These are phyloP conservation scores for Mycena citricolor DNA, from an alignment of 1,284 basidiomycete genomes.

Conservation along the genomic window DNA sequence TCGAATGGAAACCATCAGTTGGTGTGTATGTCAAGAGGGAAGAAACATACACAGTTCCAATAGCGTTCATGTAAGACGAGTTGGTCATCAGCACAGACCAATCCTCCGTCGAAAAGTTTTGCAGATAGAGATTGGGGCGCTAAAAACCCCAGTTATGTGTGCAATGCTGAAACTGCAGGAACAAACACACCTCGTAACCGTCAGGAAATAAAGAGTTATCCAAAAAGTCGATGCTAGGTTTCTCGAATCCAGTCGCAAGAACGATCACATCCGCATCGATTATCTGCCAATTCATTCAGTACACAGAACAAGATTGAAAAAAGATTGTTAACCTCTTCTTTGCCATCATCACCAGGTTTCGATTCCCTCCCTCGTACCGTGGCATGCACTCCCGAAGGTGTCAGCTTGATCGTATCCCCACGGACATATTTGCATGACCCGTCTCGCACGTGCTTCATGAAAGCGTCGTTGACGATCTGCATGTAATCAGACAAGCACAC, in stretches of 20 bases:
- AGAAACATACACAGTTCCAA: slow-evolving; percentile 40
- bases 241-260: slow-evolving; percentile 61
- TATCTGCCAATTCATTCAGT: slow-evolving; percentile 9
- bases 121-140: slow-evolving; percentile 60
- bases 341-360: slow-evolving; percentile 11
- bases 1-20: slow-evolving; percentile 2
- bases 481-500: not conserved
- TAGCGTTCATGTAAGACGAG: slow-evolving; percentile 54
- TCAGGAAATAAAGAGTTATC: slow-evolving; percentile 61
- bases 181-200: slow-evolving; percentile 42
- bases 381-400: slow-evolving; percentile 39
- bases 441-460: slow-evolving; percentile 49
- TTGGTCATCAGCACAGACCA: slow-evolving; percentile 61
- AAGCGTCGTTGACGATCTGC: slow-evolving; percentile 57
- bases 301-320: not conserved
- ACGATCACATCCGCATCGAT: slow-evolving; percentile 57
- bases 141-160: slow-evolving; percentile 16
- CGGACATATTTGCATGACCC: slow-evolving; percentile 54
- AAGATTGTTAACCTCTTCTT: slow-evolving; percentile 11
- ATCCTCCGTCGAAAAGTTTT: slow-evolving; percentile 62
- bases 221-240: slow-evolving; percentile 56
- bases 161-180: not conserved
- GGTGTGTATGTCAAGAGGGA: not conserved
- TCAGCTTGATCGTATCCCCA: slow-evolving; percentile 51
- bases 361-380: slow-evolving; percentile 14